A percentile compares a stretch with the other conserved stretches of the same genome.
Evolutionary conservation across 2,329 filamentous ascomycete species (phyloP).

Genomic region (Colletotrichum destructivum): DNA sequence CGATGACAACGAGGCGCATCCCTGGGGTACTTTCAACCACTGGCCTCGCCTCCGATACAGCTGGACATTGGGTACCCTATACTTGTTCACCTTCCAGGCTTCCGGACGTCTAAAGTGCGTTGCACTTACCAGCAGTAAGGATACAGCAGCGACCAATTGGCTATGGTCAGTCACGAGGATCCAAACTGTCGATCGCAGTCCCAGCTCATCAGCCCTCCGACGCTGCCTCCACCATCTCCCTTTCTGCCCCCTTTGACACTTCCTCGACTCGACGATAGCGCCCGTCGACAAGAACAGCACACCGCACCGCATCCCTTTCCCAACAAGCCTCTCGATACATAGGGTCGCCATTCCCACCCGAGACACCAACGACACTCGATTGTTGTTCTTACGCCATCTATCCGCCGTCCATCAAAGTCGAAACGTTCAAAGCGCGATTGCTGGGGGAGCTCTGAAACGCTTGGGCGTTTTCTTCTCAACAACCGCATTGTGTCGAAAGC

Average conservation of each 20-base stretch:
- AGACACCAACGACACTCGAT: neutral
- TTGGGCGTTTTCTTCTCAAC: slow-evolving; percentile 25
- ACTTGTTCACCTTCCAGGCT: neutral
- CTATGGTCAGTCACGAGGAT: slow-evolving; percentile 26
- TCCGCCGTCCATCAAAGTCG: slow-evolving; percentile 15
- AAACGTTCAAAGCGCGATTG: slow-evolving; percentile 34
- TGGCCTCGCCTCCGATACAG: rapidly evolving
- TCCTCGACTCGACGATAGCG: slow-evolving; percentile 15
- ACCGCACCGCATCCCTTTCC: neutral
- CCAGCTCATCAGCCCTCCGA: slow-evolving; percentile 13
- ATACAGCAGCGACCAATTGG: neutral
- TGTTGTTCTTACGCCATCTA: neutral
- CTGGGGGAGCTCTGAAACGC: slow-evolving; percentile 39
- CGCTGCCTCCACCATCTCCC: slow-evolving; percentile 6
- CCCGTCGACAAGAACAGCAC: slow-evolving; percentile 1
- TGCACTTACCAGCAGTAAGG: neutral
- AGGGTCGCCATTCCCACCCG: neutral
- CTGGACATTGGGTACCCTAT: neutral
- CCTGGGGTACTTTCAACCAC: slow-evolving; percentile 1
- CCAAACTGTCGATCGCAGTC: slow-evolving; percentile 34
- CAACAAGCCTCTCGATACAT: neutral
- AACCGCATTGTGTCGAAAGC: slow-evolving; percentile 2
- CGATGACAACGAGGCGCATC: slow-evolving; percentile 2
- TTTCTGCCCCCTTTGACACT: slow-evolving; percentile 21
- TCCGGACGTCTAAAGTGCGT: neutral